A percentile compares a stretch with the other conserved stretches of the same genome.
Conservation (phyloP, 108 stramenopile species). For the Nitzschia sp. region DNA sequence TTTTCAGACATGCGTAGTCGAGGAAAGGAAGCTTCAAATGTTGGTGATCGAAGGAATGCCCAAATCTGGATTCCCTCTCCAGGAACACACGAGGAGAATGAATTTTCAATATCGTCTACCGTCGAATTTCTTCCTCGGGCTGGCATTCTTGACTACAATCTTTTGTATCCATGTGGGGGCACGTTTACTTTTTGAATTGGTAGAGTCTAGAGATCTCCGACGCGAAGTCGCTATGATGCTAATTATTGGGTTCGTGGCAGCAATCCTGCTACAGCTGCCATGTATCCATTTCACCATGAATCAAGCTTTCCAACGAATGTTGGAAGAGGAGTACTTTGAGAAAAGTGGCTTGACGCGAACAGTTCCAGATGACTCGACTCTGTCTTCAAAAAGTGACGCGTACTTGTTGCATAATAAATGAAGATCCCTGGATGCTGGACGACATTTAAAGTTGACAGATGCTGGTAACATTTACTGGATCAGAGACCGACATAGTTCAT, state of each 20-base stretch:
- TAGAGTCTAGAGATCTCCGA: neutral
- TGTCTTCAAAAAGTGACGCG: constrained; percentile 15
- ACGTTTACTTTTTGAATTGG: neutral
- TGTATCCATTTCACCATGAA: constrained; percentile 14
- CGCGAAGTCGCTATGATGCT: neutral
- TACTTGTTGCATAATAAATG: neutral
- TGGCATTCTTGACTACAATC: constrained; percentile 8
- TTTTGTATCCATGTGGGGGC: constrained; percentile 18
- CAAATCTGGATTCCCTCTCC: constrained; percentile 17
- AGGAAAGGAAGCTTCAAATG: constrained; percentile 17
- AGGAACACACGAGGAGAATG: constrained; percentile 15
- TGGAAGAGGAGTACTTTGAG: constrained; percentile 30
- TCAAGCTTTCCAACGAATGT: constrained; percentile 1
- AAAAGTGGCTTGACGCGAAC: constrained; percentile 9
- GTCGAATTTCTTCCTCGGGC: neutral
- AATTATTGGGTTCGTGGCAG: neutral
- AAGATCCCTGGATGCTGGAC: neutral
- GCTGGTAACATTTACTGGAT: too few species aligned
- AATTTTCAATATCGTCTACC: constrained; percentile 4
- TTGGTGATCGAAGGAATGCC: constrained; percentile 12
- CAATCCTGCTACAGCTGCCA: constrained; percentile 13
- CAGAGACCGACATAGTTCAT: too few species aligned
- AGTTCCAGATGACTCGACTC: constrained; percentile 26
- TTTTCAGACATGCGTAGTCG: constrained; percentile 18
- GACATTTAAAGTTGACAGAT: too few species aligned